Evolutionary conservation across 78 protist genomes (phyloP), one percentile per base, ranked within the genome.

Genomic region (Speleostelium caveatum): DNA sequence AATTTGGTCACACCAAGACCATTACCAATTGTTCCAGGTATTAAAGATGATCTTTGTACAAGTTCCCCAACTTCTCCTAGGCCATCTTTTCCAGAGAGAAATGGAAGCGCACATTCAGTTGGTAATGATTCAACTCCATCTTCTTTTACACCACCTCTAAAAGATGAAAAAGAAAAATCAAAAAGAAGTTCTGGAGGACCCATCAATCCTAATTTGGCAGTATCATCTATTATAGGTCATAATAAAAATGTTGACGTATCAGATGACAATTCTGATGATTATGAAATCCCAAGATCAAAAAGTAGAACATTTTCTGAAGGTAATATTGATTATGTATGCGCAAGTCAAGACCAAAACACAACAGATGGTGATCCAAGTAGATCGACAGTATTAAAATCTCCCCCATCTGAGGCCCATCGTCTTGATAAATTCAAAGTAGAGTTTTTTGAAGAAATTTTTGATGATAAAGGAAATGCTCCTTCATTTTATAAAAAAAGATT

Each of bases 401-500:
- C 63, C 4, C 63, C 63, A n/a, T 19, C 26, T 19, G 63, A 19
- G 16, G 17, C 21, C 21, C 35, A 35, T 51, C n/a, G 51, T 45
- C 28, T 72, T 7, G 78, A 72, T n/a, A 72, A 79, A 56, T 16
- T 58, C 32, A 83, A 83, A 30, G 1, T 83, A 1, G 91, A 83
- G 16, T 83, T 69, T 59, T 49, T 60, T 42, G 91, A 83, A 30
- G 91, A 83, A 12, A 69, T 83, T 10, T 41, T 16, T 28, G 5
- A 22, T 55, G 91, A 83, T 17, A 66, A 83, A 1, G 69, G 32
- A 28, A 17, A 19, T 30, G 45, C 21, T 32, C 72, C 89, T 35
- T 28, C 35, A 1, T 79, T 24, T 16, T 36, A 24, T 0, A 79
- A 79, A 60, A 79, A 56, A 56, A 45, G 32, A 49, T 59, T 79